phyloP scores from a whole-genome alignment of 2,329 filamentous ascomycete species.

The Gremmenia infestans region DNA sequence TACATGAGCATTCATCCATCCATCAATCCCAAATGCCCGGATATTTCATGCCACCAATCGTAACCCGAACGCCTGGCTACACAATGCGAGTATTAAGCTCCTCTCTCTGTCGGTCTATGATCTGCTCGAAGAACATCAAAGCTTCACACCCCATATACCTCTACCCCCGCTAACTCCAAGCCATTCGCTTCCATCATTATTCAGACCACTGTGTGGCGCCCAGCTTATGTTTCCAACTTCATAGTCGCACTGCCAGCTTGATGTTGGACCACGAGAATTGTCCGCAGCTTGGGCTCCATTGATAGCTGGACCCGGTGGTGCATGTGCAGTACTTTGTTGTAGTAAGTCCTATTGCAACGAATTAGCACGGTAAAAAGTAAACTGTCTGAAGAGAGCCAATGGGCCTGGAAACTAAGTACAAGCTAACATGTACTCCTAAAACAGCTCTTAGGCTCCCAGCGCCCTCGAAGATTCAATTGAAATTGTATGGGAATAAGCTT shows the following conservation, averaged over 20 bases:
- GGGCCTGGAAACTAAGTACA: too few relatives aligned
- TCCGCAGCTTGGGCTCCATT: constrained; percentile 50
- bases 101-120: constrained; percentile 12
- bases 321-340: constrained; percentile 41
- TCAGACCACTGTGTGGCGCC: constrained; percentile 67
- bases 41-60: constrained; percentile 18
- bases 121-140: constrained; percentile 19
- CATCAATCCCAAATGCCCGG: constrained; percentile 15
- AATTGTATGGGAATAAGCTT: too few relatives aligned
- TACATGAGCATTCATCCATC: constrained; percentile 14
- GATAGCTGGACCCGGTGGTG: constrained; percentile 33
- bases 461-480: too few relatives aligned
- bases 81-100: constrained; percentile 14
- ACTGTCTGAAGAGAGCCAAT: too few relatives aligned
- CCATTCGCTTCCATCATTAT: constrained; percentile 72
- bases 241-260: constrained; percentile 80
- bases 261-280: constrained; percentile 62
- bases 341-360: too few relatives aligned
- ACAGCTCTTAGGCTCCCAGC: too few relatives aligned
- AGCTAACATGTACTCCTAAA: too few relatives aligned
- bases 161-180: constrained; percentile 75
- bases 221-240: constrained; percentile 82
- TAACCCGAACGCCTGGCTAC: constrained; percentile 22
- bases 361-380: too few relatives aligned
- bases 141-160: constrained; percentile 65